Percentiles rank a stretch among this genome's conserved stretches.
Conservation (phyloP, 108 stramenopile genomes). For the Nitzschia inconspicua region DNA sequence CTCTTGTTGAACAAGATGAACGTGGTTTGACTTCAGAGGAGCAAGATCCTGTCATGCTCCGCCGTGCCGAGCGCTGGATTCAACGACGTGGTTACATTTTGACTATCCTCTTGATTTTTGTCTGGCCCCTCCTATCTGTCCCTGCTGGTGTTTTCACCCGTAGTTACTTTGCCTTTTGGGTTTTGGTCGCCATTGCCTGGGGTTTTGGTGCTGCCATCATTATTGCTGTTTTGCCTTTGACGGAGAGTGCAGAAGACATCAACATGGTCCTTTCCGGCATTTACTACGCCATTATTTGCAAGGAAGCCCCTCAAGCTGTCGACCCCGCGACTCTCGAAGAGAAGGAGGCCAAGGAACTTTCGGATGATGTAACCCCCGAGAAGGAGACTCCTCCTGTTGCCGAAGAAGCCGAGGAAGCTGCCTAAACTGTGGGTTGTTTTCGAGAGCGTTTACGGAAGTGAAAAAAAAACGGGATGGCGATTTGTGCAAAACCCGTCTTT, state of each 20-base stretch:
- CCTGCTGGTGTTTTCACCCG: slow-evolving; percentile 84
- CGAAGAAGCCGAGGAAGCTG: not conserved
- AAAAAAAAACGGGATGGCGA: too few species aligned
- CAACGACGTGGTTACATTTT: slow-evolving; percentile 73
- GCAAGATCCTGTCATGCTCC: slow-evolving; percentile 52
- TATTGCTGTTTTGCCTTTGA: slow-evolving; percentile 74
- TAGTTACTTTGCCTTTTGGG: slow-evolving; percentile 90
- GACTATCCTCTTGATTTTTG: slow-evolving; percentile 76
- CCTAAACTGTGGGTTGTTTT: slow-evolving; percentile 1
- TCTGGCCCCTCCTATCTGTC: slow-evolving; percentile 87
- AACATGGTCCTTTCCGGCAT: slow-evolving; percentile 49
- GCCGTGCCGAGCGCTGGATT: slow-evolving; percentile 74
- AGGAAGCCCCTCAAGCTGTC: not conserved
- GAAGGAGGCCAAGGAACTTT: slow-evolving; percentile 11
- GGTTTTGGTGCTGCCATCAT: slow-evolving; percentile 78
- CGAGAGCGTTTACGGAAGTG: too few species aligned
- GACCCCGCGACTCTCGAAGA: slow-evolving; percentile 5
- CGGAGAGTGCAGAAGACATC: slow-evolving; percentile 71
- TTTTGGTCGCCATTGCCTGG: slow-evolving; percentile 83
- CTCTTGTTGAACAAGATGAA: slow-evolving; percentile 71
- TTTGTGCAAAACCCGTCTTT: too few species aligned
- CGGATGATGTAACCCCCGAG: slow-evolving; percentile 3
- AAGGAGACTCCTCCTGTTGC: too few species aligned
- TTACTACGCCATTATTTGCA: slow-evolving; percentile 1
- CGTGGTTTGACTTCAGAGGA: slow-evolving; percentile 57